Evolutionary conservation across 2,329 filamentous ascomycete species (phyloP), one percentile per base, ranked within the genome.

Genomic region (Purpureocillium takamizusanense): DNA sequence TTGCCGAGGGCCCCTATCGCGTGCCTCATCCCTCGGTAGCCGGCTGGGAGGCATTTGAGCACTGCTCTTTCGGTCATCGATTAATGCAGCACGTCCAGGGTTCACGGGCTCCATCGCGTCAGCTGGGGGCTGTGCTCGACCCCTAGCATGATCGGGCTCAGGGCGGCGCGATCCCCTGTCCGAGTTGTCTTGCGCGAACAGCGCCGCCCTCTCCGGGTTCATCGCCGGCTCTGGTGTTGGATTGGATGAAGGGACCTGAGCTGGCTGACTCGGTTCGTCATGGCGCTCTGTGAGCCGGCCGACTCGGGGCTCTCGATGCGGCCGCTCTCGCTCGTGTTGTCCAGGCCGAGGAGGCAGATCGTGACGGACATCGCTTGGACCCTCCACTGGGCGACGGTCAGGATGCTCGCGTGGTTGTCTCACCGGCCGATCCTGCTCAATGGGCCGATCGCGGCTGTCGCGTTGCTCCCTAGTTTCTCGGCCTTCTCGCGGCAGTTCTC

Each of bases 201-300:
- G 56, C 8, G 71, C 65, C 23, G 72, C 70, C 40, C 74, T 65
- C 37, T 75, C 71, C 1, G 74, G 72, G 43, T 77, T 76, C 48
- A 77, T 70, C 8, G 61, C 59, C 7, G 71, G 70, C 10, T 72
- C 74, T 14, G 59, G 52, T 4, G 48, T 33, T 4, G 55, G 51
- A 4, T 45, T 23, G 12, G 41, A 42, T 28, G 56, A 38, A 28
- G 48, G 21, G 9, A 39, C 46, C 2, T 51, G 44, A 29, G 59
- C 46, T 10, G 58, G 47, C 12, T 45, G 42, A 0, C 39, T 35
- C 2, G 61, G 51, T 23, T 63, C 53, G 27, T 50, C 51, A 14
- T 52, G 43, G 29, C 55, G 52, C 16, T 60, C 57, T 14, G 51
- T 50, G 13, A 37, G 35, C 31, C 56, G 48, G 2, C 46, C 49